Percentiles rank a stretch among this genome's conserved stretches.
Conservation (phyloP, 1,284 basidiomycete species). For the Trichosporon ovoides region DNA sequence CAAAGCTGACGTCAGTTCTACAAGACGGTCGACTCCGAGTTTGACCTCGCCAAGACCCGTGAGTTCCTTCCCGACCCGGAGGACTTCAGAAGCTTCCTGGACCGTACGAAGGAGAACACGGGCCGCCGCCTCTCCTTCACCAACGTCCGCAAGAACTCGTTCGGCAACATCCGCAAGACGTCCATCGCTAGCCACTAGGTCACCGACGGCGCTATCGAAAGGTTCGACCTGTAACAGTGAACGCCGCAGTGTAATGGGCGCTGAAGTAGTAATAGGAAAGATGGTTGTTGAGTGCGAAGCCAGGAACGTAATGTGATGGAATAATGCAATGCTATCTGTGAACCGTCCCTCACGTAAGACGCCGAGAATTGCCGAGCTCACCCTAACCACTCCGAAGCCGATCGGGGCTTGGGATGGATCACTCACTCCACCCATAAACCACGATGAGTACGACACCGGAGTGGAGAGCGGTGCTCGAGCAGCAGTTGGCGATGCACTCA, state of each 20-base stretch:
- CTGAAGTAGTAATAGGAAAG: too few relatives aligned
- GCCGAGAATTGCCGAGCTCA: too few relatives aligned
- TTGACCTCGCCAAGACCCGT: slow-evolving; percentile 11
- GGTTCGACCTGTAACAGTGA: too few relatives aligned
- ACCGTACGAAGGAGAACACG: slow-evolving; percentile 23
- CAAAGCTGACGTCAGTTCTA: slow-evolving; percentile 24
- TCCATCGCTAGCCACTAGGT: too few relatives aligned
- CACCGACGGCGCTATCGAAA: too few relatives aligned
- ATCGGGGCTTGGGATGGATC: background rate
- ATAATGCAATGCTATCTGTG: too few relatives aligned
- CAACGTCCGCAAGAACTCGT: background rate
- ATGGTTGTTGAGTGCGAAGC: too few relatives aligned
- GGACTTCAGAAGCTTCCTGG: slow-evolving; percentile 25
- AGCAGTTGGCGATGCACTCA: background rate
- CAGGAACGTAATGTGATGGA: too few relatives aligned
- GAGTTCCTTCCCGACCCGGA: slow-evolving; percentile 25
- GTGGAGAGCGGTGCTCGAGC: background rate
- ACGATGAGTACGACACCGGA: background rate
- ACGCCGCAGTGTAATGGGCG: too few relatives aligned
- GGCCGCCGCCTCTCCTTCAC: background rate
- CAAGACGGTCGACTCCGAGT: slow-evolving; percentile 21
- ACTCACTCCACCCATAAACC: background rate
- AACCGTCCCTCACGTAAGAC: too few relatives aligned
- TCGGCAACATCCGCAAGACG: too few relatives aligned
- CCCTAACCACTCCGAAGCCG: too few relatives aligned